Conservation (phyloP, 129 eudicot species). For the Kitagawia praeruptora region DNA sequence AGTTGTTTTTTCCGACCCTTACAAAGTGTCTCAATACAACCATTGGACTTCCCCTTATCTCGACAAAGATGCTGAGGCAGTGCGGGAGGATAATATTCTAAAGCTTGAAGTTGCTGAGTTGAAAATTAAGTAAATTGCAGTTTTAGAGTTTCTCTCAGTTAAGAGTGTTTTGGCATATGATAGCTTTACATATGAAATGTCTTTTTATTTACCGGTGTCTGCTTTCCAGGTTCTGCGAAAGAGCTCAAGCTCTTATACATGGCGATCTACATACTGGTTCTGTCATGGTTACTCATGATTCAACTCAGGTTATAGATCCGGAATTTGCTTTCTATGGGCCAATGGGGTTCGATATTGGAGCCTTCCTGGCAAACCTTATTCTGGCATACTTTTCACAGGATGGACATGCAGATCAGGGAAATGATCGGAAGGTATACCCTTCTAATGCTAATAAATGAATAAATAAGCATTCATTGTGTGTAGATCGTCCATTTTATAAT, state of each 20-base stretch:
- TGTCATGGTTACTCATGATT: constrained; percentile 74
- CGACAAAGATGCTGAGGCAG: constrained; percentile 79
- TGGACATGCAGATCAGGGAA: constrained; percentile 57
- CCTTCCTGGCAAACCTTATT: constrained; percentile 76
- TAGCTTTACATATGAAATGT: not conserved
- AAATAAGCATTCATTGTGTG: not conserved
- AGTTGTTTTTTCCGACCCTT: constrained; percentile 94
- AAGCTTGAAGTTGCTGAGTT: constrained; percentile 91
- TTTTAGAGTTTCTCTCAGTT: constrained; percentile 2
- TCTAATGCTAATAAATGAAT: not conserved
- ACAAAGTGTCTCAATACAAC: constrained; percentile 67
- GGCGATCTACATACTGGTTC: constrained; percentile 98
- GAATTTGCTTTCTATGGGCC: constrained; percentile 94
- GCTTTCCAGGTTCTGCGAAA: constrained; percentile 75
- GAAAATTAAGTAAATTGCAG: constrained; percentile 62
- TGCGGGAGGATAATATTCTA: constrained; percentile 63
- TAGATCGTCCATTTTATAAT: constrained; percentile 1
- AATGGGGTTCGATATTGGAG: constrained; percentile 94
- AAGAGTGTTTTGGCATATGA: not conserved
- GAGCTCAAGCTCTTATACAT: constrained; percentile 82
- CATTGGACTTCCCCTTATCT: constrained; percentile 93
- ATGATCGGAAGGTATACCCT: constrained; percentile 54
- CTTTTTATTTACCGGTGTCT: constrained; percentile 5
- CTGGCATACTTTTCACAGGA: constrained; percentile 82
- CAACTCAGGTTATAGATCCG: constrained; percentile 96